Evolutionary conservation across 1,139 yeast genomes (phyloP).

Genomic region (Debaryomycetaceae sp.): DNA sequence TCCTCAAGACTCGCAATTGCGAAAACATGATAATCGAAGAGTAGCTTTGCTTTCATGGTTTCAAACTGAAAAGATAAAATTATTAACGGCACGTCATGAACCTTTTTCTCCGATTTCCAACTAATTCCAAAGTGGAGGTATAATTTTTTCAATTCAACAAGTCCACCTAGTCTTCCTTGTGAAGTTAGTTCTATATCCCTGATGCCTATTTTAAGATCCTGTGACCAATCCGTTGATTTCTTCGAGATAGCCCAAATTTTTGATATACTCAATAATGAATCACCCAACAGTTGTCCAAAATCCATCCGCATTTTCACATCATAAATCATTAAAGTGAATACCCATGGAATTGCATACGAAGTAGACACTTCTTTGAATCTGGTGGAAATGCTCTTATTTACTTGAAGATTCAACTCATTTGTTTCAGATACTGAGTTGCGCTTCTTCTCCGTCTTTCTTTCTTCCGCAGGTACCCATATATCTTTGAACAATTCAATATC

Average conservation of each 20-base stretch:
- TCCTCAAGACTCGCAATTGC: conserved; percentile 54
- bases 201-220: conserved; percentile 61
- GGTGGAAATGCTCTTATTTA: conserved; percentile 43
- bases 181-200: conserved; percentile 52
- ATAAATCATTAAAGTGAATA: conserved; percentile 53
- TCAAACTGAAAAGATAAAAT: conserved; percentile 58
- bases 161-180: conserved; percentile 79
- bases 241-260: conserved; percentile 68
- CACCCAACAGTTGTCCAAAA: conserved; percentile 82
- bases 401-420: too few species aligned
- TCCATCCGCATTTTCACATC: conserved; percentile 60
- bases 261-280: conserved; percentile 50
- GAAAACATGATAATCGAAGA: conserved; percentile 84
- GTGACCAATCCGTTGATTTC: conserved; percentile 70
- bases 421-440: neutral
- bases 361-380: conserved; percentile 60
- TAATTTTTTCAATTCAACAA: conserved; percentile 46
- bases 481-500: conserved; percentile 81
- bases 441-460: neutral
- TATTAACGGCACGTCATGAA: conserved; percentile 63
- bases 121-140: conserved; percentile 63
- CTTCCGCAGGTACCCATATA: conserved; percentile 64
- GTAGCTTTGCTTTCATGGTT: conserved; percentile 53
- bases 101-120: conserved; percentile 54
- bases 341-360: conserved; percentile 74